phyloP scores from a whole-genome alignment of 2,329 filamentous ascomycete species.

The Calonectria naviculata region DNA sequence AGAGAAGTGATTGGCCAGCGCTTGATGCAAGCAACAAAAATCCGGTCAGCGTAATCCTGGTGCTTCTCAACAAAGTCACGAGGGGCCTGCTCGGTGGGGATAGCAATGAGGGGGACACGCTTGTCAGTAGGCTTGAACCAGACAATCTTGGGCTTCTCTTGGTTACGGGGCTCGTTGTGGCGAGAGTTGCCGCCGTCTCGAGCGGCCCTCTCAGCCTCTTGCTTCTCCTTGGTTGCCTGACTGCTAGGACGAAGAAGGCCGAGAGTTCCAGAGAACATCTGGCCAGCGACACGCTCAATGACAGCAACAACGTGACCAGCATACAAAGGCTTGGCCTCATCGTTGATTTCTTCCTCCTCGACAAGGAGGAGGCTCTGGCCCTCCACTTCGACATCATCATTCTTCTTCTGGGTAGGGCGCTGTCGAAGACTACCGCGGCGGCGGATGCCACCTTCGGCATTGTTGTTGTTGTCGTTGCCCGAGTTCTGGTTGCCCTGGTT shows the following conservation, averaged over 20 bases:
- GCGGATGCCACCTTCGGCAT: constrained; percentile 85
- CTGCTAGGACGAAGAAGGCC: constrained; percentile 95
- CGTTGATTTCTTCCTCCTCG: constrained; percentile 98
- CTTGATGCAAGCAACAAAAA: constrained; percentile 99
- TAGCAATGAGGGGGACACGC: constrained; percentile 96
- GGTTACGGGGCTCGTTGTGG: constrained; percentile 80
- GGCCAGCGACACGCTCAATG: constrained; percentile 94
- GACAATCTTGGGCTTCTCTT: constrained; percentile 99
- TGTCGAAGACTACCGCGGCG: constrained; percentile 95
- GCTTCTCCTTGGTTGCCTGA: constrained; percentile 99
- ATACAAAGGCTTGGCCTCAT: constrained; percentile 97
- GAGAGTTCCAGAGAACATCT: constrained; percentile 98
- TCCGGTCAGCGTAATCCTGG: constrained; percentile 95
- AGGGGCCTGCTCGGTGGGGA: constrained; percentile 97
- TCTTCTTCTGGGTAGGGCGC: constrained; percentile 99
- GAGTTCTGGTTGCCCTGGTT: constrained; percentile 76
- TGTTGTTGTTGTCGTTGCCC: constrained; percentile 70
- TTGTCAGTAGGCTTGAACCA: constrained; percentile 99
- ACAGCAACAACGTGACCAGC: constrained; percentile 98
- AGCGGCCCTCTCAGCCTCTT: constrained; percentile 94
- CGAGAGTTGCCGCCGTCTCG: constrained; percentile 81
- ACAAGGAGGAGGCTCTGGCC: constrained; percentile 96
- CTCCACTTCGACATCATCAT: constrained; percentile 98
- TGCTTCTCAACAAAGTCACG: constrained; percentile 99
- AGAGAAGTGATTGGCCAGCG: constrained; percentile 99